phyloP scores from a whole-genome alignment of 1,284 basidiomycete species.

The Apiotrichum sp. region DNA sequence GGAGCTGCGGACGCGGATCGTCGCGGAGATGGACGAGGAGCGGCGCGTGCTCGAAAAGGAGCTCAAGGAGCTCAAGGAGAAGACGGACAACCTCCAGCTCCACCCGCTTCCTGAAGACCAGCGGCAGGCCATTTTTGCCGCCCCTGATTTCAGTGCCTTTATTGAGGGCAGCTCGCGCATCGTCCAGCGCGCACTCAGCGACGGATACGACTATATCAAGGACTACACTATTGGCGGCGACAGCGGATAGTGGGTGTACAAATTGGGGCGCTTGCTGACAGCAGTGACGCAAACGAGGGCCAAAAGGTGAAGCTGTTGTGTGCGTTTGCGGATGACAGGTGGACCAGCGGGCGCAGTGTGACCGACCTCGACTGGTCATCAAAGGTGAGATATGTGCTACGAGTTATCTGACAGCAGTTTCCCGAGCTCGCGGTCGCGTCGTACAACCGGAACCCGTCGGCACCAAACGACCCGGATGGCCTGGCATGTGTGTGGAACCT shows the following conservation, averaged over 20 bases:
- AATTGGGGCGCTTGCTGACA: constrained; percentile 34
- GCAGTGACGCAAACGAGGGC: constrained; percentile 80
- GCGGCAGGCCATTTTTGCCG: constrained; percentile 67
- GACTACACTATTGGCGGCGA: constrained; percentile 86
- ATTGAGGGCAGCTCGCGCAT: constrained; percentile 93
- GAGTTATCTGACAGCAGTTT: constrained; percentile 56
- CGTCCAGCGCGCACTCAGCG: constrained; percentile 89
- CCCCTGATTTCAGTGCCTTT: constrained; percentile 86
- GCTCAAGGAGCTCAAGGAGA: constrained; percentile 73
- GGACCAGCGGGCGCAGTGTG: constrained; percentile 83
- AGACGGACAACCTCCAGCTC: constrained; percentile 57
- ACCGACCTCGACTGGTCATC: constrained; percentile 97
- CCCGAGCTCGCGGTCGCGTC: constrained; percentile 90
- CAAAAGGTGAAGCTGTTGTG: constrained; percentile 80
- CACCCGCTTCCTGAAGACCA: constrained; percentile 72
- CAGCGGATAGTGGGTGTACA: constrained; percentile 54
- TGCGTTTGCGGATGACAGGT: constrained; percentile 80
- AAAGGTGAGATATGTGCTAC: constrained; percentile 55
- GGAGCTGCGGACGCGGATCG: constrained; percentile 64
- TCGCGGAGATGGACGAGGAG: constrained; percentile 53
- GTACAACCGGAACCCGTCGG: constrained; percentile 91
- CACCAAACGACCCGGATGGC: constrained; percentile 89
- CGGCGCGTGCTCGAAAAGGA: constrained; percentile 67
- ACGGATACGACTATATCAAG: constrained; percentile 91
- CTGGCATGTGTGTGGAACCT: constrained; percentile 97